These are phyloP conservation scores for Pythium insidiosum DNA, from an alignment of 352 stramenopile species.

Conservation along the genomic window DNA sequence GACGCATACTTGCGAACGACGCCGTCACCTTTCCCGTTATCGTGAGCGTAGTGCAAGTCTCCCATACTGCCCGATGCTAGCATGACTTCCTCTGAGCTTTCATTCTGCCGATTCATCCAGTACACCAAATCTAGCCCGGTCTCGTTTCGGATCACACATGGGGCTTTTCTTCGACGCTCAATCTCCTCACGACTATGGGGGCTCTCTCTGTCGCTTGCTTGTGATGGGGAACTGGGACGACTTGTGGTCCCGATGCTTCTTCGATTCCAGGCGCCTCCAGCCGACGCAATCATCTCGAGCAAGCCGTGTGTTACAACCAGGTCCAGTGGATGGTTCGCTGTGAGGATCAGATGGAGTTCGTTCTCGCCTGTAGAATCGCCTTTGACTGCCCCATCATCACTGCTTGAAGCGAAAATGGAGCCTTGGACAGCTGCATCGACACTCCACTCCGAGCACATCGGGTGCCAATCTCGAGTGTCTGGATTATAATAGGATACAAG, in stretches of 20 bases:
- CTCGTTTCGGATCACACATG: conserved; percentile 74
- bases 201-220: too few species aligned
- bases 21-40: conserved; percentile 39
- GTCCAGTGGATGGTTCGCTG: conserved; percentile 58
- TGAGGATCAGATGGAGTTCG: conserved; percentile 68
- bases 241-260: too few species aligned
- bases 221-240: too few species aligned
- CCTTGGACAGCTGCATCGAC: conserved; percentile 65
- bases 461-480: conserved; percentile 73
- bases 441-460: conserved; percentile 72
- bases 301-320: conserved; percentile 73
- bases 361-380: conserved; percentile 27
- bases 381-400: background rate
- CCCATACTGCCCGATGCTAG: conserved; percentile 35
- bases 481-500: conserved; percentile 79
- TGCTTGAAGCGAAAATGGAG: conserved; percentile 15
- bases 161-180: conserved; percentile 22
- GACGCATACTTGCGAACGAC: conserved; percentile 68
- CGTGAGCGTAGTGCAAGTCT: conserved; percentile 65
- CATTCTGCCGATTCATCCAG: conserved; percentile 49
- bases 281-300: conserved; percentile 68
- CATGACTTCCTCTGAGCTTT: conserved; percentile 19
- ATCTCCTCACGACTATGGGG: too few species aligned
- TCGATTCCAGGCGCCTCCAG: conserved; percentile 66
- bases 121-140: conserved; percentile 60